phyloP scores from a whole-genome alignment of 176 grass and related monocot genomes.

The Poa pratensis region DNA sequence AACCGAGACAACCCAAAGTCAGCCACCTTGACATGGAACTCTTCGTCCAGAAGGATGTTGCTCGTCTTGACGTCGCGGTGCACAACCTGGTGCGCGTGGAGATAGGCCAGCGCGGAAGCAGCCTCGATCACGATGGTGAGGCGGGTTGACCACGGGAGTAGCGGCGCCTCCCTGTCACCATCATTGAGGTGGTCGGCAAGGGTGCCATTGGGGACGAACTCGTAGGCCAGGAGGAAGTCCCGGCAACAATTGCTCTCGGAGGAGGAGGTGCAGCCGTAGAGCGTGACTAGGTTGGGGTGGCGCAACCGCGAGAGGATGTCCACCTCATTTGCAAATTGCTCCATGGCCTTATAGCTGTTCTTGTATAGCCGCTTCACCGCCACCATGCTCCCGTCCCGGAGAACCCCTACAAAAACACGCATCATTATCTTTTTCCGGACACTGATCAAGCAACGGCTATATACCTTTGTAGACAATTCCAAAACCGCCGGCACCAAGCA shows the following conservation, averaged over 20 bases:
- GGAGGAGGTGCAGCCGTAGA: slow-evolving; percentile 65
- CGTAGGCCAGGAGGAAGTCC: slow-evolving; percentile 68
- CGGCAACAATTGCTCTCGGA: slow-evolving; percentile 25
- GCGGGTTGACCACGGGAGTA: slow-evolving; percentile 32
- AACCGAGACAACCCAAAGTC: slow-evolving; percentile 68
- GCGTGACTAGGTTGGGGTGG: slow-evolving; percentile 60
- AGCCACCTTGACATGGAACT: slow-evolving; percentile 67
- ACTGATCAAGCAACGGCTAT: background rate
- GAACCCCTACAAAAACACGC: slow-evolving; percentile 19
- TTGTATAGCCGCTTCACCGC: slow-evolving; percentile 79
- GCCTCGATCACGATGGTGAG: slow-evolving; percentile 58
- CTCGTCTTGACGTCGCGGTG: slow-evolving; percentile 74
- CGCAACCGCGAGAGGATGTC: slow-evolving; percentile 62
- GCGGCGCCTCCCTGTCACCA: background rate
- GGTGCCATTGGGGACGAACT: slow-evolving; percentile 76
- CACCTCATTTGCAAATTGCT: slow-evolving; percentile 77
- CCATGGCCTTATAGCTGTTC: slow-evolving; percentile 60
- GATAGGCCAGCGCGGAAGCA: slow-evolving; percentile 54
- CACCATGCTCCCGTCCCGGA: slow-evolving; percentile 50
- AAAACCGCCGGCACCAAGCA: slow-evolving; percentile 67
- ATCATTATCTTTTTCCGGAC: background rate
- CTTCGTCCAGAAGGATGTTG: slow-evolving; percentile 63
- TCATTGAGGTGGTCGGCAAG: slow-evolving; percentile 64
- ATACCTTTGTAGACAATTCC: slow-evolving; percentile 62
- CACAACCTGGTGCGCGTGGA: slow-evolving; percentile 50